Conservation (phyloP, 306 rosid genomes). For the Quercus engelmannii region DNA sequence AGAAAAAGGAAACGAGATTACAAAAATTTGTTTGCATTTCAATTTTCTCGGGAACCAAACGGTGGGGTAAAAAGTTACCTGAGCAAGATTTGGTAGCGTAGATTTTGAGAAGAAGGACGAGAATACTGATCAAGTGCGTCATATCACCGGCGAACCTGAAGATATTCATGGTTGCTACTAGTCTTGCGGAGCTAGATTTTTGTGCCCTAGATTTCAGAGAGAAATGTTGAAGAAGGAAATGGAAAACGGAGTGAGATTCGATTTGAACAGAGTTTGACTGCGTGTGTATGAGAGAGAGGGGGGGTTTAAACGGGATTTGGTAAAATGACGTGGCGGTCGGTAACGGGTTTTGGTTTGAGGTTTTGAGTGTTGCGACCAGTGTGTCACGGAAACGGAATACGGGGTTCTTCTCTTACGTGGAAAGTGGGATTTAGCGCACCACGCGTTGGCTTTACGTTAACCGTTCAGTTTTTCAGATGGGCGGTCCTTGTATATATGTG, state of each 20-base stretch:
- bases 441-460: background rate
- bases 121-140: slow-evolving; percentile 85
- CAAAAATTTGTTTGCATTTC: background rate
- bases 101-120: slow-evolving; percentile 89
- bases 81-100: slow-evolving; percentile 96
- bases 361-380: slow-evolving; percentile 9
- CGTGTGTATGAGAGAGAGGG: background rate
- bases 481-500: background rate
- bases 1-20: background rate
- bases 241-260: no score
- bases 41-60: background rate
- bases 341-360: background rate
- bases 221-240: background rate
- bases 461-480: background rate
- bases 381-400: background rate
- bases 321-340: slow-evolving; percentile 34
- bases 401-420: background rate
- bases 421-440: background rate
- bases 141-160: slow-evolving; percentile 96
- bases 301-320: background rate
- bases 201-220: slow-evolving; percentile 28
- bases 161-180: slow-evolving; percentile 55
- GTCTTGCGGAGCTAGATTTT: background rate
- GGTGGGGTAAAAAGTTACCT: slow-evolving; percentile 33
- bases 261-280: no score